These are phyloP conservation scores for Mucor lusitanicus DNA, from an alignment of 371 early-diverging fungal genomes.

Conservation along the genomic window DNA sequence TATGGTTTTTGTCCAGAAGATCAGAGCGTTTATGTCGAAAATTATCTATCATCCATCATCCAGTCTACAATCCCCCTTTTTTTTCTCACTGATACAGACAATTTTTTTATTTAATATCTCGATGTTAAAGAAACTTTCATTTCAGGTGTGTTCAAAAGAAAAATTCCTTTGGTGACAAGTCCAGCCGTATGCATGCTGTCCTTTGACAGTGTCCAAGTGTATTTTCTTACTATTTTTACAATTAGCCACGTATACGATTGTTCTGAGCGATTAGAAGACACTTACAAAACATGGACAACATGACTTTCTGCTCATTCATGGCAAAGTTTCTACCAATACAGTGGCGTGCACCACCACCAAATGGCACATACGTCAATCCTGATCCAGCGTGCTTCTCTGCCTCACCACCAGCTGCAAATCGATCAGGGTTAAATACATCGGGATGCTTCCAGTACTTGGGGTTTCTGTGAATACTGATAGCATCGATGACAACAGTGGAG, in stretches of 20 bases:
- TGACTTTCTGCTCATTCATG: slow-evolving; percentile 47
- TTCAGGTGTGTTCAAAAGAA: neutral
- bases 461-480: slow-evolving; percentile 33
- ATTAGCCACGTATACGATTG: neutral
- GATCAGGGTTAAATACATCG: slow-evolving; percentile 4
- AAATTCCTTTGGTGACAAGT: neutral
- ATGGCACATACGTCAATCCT: slow-evolving; percentile 31
- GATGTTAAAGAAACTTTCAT: slow-evolving; percentile 5
- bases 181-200: slow-evolving; percentile 24
- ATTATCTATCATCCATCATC: no score
- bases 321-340: slow-evolving; percentile 47
- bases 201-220: slow-evolving; percentile 20
- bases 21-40: no score
- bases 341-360: slow-evolving; percentile 29
- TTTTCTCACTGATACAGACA: no score
- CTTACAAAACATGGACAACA: slow-evolving; percentile 40
- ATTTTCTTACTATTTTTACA: slow-evolving; percentile 24
- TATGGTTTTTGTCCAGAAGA: no score
- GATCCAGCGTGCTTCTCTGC: slow-evolving; percentile 15
- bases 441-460: slow-evolving; percentile 29
- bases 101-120: slow-evolving; percentile 4
- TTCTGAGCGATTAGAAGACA: neutral
- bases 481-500: slow-evolving; percentile 38
- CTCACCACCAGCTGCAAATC: slow-evolving; percentile 9
- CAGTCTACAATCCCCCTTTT: no score